Evolutionary conservation across 1,284 basidiomycete genomes (phyloP).

Genomic region (Tetrapyrgos nigripes): DNA sequence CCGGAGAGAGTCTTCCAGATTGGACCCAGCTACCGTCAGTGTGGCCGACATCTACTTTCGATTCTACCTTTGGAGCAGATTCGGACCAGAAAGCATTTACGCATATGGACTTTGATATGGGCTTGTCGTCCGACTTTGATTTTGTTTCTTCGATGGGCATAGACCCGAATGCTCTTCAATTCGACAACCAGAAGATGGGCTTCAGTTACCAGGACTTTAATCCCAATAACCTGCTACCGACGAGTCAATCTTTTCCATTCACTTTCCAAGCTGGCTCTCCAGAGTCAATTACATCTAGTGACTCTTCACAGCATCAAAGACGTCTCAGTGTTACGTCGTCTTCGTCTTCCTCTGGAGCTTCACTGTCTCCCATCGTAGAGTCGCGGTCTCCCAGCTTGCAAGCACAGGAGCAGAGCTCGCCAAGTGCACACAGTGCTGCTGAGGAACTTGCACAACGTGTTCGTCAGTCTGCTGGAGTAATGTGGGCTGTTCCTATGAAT

Average conservation of each 20-base stretch:
- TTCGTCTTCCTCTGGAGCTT: slow-evolving; percentile 57
- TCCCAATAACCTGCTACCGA: slow-evolving; percentile 36
- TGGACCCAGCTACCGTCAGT: slow-evolving; percentile 59
- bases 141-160: slow-evolving; percentile 59
- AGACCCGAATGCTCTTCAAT: slow-evolving; percentile 68
- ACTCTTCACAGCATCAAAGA: slow-evolving; percentile 35
- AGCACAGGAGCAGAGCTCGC: slow-evolving; percentile 28
- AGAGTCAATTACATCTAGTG: slow-evolving; percentile 45
- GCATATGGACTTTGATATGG: slow-evolving; percentile 50
- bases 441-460: slow-evolving; percentile 63
- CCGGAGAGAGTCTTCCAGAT: slow-evolving; percentile 44
- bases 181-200: slow-evolving; percentile 36
- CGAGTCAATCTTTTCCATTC: slow-evolving; percentile 47
- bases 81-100: slow-evolving; percentile 35
- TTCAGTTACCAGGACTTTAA: slow-evolving; percentile 27
- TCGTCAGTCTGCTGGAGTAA: slow-evolving; percentile 63
- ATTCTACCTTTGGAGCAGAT: slow-evolving; percentile 7
- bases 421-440: slow-evolving; percentile 43
- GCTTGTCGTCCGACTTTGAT: slow-evolving; percentile 54
- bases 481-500: slow-evolving; percentile 62
- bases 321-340: slow-evolving; percentile 53
- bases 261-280: slow-evolving; percentile 43
- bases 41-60: slow-evolving; percentile 35
- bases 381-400: slow-evolving; percentile 27
- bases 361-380: slow-evolving; percentile 54